These are phyloP conservation scores for Umbelopsis sp. DNA, from an alignment of 192 early-diverging fungal genomes.

Conservation along the genomic window DNA sequence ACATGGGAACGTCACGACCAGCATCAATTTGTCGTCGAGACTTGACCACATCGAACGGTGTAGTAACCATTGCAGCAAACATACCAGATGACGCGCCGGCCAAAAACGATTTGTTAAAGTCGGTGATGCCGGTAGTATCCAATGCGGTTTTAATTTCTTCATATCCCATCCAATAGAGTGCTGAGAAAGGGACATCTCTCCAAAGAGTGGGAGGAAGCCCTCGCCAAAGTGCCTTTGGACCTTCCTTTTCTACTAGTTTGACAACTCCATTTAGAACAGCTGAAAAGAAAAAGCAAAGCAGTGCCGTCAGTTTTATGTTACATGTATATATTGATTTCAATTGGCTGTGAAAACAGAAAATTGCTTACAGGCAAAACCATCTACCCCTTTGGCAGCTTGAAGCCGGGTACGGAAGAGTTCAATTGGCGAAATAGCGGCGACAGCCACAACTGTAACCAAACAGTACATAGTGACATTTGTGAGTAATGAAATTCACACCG, in stretches of 20 bases:
- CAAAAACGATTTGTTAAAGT: slow-evolving; percentile 75
- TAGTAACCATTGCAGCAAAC: slow-evolving; percentile 86
- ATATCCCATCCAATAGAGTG: slow-evolving; percentile 90
- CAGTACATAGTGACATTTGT: neutral
- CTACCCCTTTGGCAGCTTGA: slow-evolving; percentile 71
- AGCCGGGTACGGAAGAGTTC: slow-evolving; percentile 91
- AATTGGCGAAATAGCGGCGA: slow-evolving; percentile 84
- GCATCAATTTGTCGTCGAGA: slow-evolving; percentile 79
- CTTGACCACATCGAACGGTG: slow-evolving; percentile 96
- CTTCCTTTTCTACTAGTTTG: slow-evolving; percentile 60
- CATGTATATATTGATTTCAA: neutral
- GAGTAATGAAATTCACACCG: neutral
- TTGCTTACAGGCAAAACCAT: slow-evolving; percentile 52
- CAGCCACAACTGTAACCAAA: slow-evolving; percentile 62
- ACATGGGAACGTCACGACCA: slow-evolving; percentile 23
- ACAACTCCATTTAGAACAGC: slow-evolving; percentile 63
- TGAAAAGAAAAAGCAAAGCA: neutral
- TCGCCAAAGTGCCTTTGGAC: slow-evolving; percentile 73
- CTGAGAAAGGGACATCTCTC: slow-evolving; percentile 95
- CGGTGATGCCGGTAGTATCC: slow-evolving; percentile 12
- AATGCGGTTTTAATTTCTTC: slow-evolving; percentile 70
- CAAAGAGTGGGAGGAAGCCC: slow-evolving; percentile 88
- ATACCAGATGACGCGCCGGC: slow-evolving; percentile 86
- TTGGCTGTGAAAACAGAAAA: too few relatives aligned
- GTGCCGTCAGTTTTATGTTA: neutral